phyloP scores from a whole-genome alignment of 768 basidiomycete genomes.

The Boletellus emodensis region DNA sequence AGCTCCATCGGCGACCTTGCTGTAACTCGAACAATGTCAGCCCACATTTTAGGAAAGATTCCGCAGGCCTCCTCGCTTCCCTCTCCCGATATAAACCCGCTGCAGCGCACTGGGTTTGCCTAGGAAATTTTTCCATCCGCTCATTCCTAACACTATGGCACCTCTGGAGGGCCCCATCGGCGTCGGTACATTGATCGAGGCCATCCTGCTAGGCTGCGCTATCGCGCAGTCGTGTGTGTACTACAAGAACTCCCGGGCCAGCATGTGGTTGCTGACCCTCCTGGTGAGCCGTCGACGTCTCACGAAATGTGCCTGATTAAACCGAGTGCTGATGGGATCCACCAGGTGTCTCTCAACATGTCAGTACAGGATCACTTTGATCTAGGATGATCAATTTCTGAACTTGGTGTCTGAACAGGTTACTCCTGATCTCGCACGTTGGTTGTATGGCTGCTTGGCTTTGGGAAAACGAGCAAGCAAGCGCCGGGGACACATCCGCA shows the following conservation, averaged over 20 bases:
- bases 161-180: slow-evolving; percentile 26
- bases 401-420: slow-evolving; percentile 5
- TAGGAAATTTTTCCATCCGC: background rate
- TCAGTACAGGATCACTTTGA: slow-evolving; percentile 4
- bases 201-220: slow-evolving; percentile 22
- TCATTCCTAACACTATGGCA: slow-evolving; percentile 11
- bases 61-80: slow-evolving; percentile 8
- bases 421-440: slow-evolving; percentile 16
- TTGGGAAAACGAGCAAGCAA: slow-evolving; percentile 12
- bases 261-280: slow-evolving; percentile 10
- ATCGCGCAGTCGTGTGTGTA: slow-evolving; percentile 26
- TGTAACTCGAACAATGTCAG: slow-evolving; percentile 4
- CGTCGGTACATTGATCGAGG: slow-evolving; percentile 19
- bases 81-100: slow-evolving; percentile 16
- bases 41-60: slow-evolving; percentile 2
- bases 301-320: background rate
- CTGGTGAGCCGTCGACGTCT: slow-evolving; percentile 14
- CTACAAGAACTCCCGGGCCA: slow-evolving; percentile 17
- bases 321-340: background rate
- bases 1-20: slow-evolving; percentile 7
- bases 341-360: slow-evolving; percentile 17
- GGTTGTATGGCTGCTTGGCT: slow-evolving; percentile 18
- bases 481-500: background rate
- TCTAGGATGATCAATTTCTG: slow-evolving; percentile 1
- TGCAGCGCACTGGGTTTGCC: background rate